Evolutionary conservation across 225 moss, liverwort and hornwort species (phyloP).

Genomic region (Bryum argenteum): DNA sequence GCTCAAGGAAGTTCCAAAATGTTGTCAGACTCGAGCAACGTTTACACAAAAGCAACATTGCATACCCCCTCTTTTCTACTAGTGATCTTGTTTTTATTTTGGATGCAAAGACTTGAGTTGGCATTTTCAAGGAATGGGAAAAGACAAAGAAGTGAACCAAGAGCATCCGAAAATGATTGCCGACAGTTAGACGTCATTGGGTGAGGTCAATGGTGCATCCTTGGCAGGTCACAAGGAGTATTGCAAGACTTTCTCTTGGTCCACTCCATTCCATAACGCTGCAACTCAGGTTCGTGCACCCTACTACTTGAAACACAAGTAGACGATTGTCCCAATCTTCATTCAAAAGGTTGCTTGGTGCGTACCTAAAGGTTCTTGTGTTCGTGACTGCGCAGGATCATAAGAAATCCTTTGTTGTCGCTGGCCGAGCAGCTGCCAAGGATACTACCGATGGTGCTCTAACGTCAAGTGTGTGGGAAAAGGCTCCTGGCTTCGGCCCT

Average conservation of each 20-base stretch:
- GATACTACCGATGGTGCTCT: constrained; percentile 64
- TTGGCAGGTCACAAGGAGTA: constrained; percentile 63
- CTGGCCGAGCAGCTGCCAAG: constrained; percentile 51
- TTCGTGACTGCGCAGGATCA: constrained; percentile 50
- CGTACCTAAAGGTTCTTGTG: constrained; percentile 4
- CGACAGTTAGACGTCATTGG: constrained; percentile 63
- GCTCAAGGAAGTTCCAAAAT: no score
- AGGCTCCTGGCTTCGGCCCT: constrained; percentile 61
- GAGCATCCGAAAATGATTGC: constrained; percentile 73
- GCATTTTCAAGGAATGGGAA: constrained; percentile 73
- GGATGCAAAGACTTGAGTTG: constrained; percentile 64
- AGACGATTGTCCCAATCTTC: no score
- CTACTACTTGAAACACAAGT: not conserved
- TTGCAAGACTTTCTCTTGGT: constrained; percentile 34
- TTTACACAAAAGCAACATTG: no score
- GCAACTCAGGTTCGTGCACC: constrained; percentile 29
- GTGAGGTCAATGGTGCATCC: constrained; percentile 60
- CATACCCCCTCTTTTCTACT: no score
- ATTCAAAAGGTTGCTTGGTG: not conserved
- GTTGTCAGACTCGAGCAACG: no score
- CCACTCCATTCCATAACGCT: constrained; percentile 38
- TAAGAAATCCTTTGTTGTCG: constrained; percentile 60
- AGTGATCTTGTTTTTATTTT: not conserved
- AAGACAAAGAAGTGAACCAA: constrained; percentile 39
- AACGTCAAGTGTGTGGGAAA: constrained; percentile 66